Evolutionary conservation across 2,329 filamentous ascomycete genomes (phyloP), one percentile per base, ranked within the genome.

Genomic region (Clonostachys byssicola): DNA sequence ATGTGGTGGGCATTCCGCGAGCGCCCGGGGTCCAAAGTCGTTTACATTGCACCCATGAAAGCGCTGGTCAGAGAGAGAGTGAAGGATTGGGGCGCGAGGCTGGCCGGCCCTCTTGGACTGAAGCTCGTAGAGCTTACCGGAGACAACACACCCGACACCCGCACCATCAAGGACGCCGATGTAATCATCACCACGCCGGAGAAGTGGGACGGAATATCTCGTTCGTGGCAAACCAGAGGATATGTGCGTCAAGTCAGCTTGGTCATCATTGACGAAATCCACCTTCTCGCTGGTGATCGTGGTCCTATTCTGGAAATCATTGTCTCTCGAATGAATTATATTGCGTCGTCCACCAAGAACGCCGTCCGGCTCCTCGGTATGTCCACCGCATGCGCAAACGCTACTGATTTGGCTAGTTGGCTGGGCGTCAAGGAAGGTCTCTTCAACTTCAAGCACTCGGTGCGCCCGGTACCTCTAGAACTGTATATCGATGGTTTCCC

Each of bases 1-100:
- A 97, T 99, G 92, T 99, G 95, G 95, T 96, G 92, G 91, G 92
- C 94, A 4, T 97, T 99, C 70, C 84, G 92, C 13, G 92, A 96
- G 62, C 86, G 87, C 44, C 94, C 94, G 2, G 91, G 92, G 5
- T 96, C 91, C 5, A 99, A 99, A 70, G 92, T 99, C 3, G 94
- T 99, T 12, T 99, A 99, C 64, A 97, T 99, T 61, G 94, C 94
- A 3, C 95, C 95, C 0, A 99, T 99, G 95, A 99, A 99, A 68
- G 95, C 95, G 0, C 83, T 99, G 34, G 94, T 99, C 17, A 89
- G 94, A 4, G 94, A 99, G 65, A 84, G 94, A 67, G 92, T 99
- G 23, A 88, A 95, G 60, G 95, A 99, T 62, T 99, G 94, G 95
- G 83, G 88, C 12, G 80, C 80, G 49, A 83, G 94, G 14, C 78